phyloP scores from a whole-genome alignment of 176 grass and related monocot species.

The sorghum (Sorghum bicolor) region Sorghum_bicolor_NCBIv3 NC_012876.2:4211001-4211500 shows the following conservation, averaged over 20 bases:
- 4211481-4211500: no score
- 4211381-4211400: no score
- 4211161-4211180: not conserved
- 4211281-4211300: conserved; percentile 11
- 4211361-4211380: no score
- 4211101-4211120: not conserved
- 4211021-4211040: not conserved
- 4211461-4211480: no score
- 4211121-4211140: not conserved
- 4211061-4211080: not conserved
- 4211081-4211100: not conserved
- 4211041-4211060: not conserved
- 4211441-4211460: no score
- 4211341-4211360: no score
- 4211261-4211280: not conserved
- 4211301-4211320: not conserved
- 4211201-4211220: not conserved
- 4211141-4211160: not conserved
- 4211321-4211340: not conserved
- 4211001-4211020: no score
- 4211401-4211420: no score
- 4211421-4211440: no score
- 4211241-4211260: not conserved
- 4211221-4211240: not conserved
- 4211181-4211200: no score